These are phyloP conservation scores for Vaccinium macrocarpon DNA, from an alignment of 148 eudicot genomes.

Conservation along the genomic window DNA sequence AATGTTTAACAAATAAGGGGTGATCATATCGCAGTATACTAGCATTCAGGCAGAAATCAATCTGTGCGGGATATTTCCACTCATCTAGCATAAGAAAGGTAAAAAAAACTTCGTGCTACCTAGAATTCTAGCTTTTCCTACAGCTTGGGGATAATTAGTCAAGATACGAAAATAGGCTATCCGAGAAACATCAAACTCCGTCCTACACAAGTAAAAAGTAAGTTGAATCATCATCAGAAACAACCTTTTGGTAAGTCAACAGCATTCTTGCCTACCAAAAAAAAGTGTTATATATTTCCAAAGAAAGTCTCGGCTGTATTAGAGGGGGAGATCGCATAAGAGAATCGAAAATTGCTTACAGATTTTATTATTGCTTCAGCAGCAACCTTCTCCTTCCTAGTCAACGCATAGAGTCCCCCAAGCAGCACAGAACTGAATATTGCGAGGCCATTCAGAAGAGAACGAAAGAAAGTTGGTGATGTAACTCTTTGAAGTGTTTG, in stretches of 20 bases:
- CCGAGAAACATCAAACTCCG: neutral
- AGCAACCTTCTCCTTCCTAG: slow-evolving; percentile 61
- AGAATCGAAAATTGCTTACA: slow-evolving; percentile 42
- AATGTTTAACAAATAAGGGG: neutral
- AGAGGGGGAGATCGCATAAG: neutral
- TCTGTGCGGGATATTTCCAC: neutral
- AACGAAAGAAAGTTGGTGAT: slow-evolving; percentile 51
- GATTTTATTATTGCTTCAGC: slow-evolving; percentile 57
- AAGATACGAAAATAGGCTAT: neutral
- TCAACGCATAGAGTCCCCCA: slow-evolving; percentile 69
- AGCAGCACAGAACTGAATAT: slow-evolving; percentile 66
- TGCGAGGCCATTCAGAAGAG: slow-evolving; percentile 68
- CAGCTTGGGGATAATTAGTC: neutral
- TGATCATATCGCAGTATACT: neutral
- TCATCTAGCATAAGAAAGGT: neutral
- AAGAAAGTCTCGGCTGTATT: neutral
- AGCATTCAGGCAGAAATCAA: neutral
- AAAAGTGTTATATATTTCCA: neutral
- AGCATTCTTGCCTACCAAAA: neutral
- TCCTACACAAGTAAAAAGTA: neutral
- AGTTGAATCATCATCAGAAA: neutral
- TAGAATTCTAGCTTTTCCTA: neutral
- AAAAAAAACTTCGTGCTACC: neutral
- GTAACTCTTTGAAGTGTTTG: slow-evolving; percentile 34
- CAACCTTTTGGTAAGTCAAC: neutral